Base-by-base conservation (phyloP, 2,329 filamentous ascomycete species). In the Geosmithia morbida region DNA sequence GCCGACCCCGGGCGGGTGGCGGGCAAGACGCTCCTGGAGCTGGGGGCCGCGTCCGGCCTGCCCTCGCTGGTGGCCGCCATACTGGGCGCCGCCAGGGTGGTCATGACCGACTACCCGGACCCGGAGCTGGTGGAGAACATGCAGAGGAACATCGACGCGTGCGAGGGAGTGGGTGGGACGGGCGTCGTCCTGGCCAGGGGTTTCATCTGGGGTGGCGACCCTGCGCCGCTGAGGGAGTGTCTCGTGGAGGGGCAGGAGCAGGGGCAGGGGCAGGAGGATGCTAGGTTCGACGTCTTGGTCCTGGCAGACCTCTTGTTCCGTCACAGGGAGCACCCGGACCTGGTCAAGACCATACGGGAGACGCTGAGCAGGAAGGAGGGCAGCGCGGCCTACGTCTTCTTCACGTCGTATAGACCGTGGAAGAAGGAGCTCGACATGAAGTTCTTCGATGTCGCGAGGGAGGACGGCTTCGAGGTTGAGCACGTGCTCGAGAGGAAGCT, bases 401-500 rank as follows among this genome's bases (percentile, higher is more conserved):
- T 96, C 67, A 94, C 89, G 0, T 89, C 87, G 18, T 95, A 97
- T 65, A 74, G 92, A 52, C 89, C 90, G 1, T 96, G 89, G 89
- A 69, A 96, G 58, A 72, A 85, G 56, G 75, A 88, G 52, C 85
- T 87, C 62, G 92, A 95, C 57, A 70, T 94, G 60, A 77, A 75
- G 3, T 96, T 96, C 67, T 96, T 96, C 59, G 84, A 88, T 45
- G 58, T 88, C 49, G 85, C 83, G 4, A 70, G 77, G 50, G 75
- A 77, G 46, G 72, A 70, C 45, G 88, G 87, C 0, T 85, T 96
- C 51, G 65, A 65, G 16, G 88, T 95, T 2, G 81, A 82, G 52
- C 87, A 90, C 68, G 72, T 94, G 33, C 69, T 89, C 44, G 87
- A 96, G 64, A 78, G 82, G 61, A 77, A 82, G 55, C 80, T 94